These are phyloP conservation scores for Ophiosphaerella herpotricha DNA, from an alignment of 2,329 filamentous ascomycete genomes.

Conservation along the genomic window DNA sequence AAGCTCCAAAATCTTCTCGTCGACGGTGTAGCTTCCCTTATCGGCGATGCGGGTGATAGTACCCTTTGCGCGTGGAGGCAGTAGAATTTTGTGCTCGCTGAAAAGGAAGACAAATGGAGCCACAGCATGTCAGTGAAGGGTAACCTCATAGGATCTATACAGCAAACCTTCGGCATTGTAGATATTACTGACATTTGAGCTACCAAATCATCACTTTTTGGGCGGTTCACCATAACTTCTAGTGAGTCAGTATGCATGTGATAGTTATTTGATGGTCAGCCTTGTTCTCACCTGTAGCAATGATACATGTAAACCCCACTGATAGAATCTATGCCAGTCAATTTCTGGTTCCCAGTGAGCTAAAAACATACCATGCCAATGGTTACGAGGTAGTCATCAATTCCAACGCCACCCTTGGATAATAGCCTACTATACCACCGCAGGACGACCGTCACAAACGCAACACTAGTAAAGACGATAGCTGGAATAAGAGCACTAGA, in stretches of 20 bases:
- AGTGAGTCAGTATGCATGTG: not conserved
- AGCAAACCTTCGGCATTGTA: slow-evolving; percentile 26
- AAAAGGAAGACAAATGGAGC: slow-evolving; percentile 62
- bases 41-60: slow-evolving; percentile 88
- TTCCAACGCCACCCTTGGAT: slow-evolving; percentile 13
- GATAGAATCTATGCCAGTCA: slow-evolving; percentile 25
- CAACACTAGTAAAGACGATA: slow-evolving; percentile 29
- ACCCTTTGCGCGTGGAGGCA: slow-evolving; percentile 87
- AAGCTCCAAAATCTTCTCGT: slow-evolving; percentile 90
- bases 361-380: slow-evolving; percentile 29
- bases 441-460: slow-evolving; percentile 25
- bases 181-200: slow-evolving; percentile 4
- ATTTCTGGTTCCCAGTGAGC: not conserved
- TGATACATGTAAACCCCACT: slow-evolving; percentile 29
- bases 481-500: slow-evolving; percentile 31
- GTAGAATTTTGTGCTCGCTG: slow-evolving; percentile 87
- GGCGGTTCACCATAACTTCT: slow-evolving; percentile 15
- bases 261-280: not conserved
- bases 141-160: not conserved
- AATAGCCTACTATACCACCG: slow-evolving; percentile 34
- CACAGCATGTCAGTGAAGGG: slow-evolving; percentile 4
- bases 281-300: slow-evolving; percentile 24
- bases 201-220: not conserved
- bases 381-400: slow-evolving; percentile 37
- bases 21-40: slow-evolving; percentile 92